Conservation (phyloP, 83 land plant species). For the Thuja plicata region DNA sequence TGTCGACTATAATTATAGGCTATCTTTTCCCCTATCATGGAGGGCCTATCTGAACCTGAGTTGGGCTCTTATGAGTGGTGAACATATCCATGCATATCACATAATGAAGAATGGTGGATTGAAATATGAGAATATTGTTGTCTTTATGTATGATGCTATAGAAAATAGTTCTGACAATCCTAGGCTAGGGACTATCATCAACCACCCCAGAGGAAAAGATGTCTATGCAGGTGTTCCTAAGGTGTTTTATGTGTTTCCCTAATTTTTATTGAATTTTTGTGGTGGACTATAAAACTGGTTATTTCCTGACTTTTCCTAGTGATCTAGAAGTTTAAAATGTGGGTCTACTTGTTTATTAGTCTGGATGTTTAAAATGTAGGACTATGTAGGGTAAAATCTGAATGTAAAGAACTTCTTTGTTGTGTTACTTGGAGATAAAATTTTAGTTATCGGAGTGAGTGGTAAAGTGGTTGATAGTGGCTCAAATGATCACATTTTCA, state of each 20-base stretch:
- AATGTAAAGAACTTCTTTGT: constrained; percentile 71
- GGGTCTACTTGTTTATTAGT: constrained; percentile 53
- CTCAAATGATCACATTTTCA: constrained; percentile 74
- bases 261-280: not conserved
- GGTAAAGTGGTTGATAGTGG: constrained; percentile 91
- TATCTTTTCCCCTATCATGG: too few species aligned
- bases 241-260: constrained; percentile 29
- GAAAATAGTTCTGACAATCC: constrained; percentile 68
- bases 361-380: constrained; percentile 40
- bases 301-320: not conserved
- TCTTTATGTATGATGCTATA: constrained; percentile 94
- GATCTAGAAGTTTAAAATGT: not conserved
- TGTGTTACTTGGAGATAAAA: constrained; percentile 74
- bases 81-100: constrained; percentile 72
- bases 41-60: too few species aligned
- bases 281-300: not conserved
- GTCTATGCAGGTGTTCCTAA: constrained; percentile 94
- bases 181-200: constrained; percentile 77
- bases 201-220: constrained; percentile 71
- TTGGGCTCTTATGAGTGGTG: too few species aligned
- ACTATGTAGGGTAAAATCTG: constrained; percentile 76
- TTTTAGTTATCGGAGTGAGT: constrained; percentile 75
- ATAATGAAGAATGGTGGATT: constrained; percentile 72
- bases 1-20: too few species aligned
- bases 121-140: constrained; percentile 91